phyloP scores from a whole-genome alignment of 306 rosid genomes.

The Biancaea sappan region DNA sequence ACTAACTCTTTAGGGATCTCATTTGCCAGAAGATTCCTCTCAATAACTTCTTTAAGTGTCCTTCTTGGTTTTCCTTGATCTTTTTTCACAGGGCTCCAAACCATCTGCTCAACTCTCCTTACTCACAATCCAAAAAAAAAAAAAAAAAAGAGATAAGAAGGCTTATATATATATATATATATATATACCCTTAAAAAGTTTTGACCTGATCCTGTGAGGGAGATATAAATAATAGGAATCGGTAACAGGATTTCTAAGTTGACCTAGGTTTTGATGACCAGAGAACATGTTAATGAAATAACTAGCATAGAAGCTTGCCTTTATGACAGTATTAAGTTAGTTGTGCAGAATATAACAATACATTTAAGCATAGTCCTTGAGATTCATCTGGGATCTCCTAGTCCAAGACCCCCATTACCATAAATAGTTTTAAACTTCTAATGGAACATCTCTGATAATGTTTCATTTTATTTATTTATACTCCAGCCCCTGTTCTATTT shows the following conservation, averaged over 20 bases:
- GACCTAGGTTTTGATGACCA: not conserved
- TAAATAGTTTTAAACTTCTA: not conserved
- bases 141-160: too few species aligned
- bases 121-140: too few species aligned
- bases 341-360: not conserved
- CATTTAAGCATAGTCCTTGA: not conserved
- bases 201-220: not conserved
- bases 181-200: not conserved
- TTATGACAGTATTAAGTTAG: not conserved
- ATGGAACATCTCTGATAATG: not conserved
- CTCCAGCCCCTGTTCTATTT: not conserved
- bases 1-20: too few species aligned
- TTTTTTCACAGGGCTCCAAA: too few species aligned
- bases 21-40: too few species aligned
- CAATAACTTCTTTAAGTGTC: too few species aligned
- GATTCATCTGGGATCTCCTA: not conserved
- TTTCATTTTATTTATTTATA: not conserved
- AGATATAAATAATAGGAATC: not conserved
- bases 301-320: not conserved
- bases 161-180: too few species aligned
- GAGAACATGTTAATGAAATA: constrained; percentile 5
- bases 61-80: too few species aligned
- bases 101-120: too few species aligned
- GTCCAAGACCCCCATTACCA: not conserved
- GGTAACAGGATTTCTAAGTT: not conserved